Evolutionary conservation across 2,329 filamentous ascomycete genomes (phyloP), one percentile per base, ranked within the genome.

Genomic region (Aspergillus arachidicola): DNA sequence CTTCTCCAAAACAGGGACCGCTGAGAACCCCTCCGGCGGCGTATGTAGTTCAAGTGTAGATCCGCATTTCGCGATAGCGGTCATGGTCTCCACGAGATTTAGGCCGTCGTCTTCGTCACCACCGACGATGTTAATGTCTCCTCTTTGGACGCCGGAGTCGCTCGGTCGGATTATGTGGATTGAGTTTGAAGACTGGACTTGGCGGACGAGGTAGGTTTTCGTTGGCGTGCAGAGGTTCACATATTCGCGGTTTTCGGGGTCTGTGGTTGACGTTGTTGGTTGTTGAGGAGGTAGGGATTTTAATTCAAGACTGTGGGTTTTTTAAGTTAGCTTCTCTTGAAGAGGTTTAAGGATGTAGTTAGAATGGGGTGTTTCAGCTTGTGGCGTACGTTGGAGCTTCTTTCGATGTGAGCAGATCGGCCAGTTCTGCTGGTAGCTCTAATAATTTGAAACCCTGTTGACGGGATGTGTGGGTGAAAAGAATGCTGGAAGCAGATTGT

Each of bases 121-220:
- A 28, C 57, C 69, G 21, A 75, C 67, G 55, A 72, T 66, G 45
- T 71, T 73, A 69, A 75, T 71, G 53, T 75, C 73, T 9, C 66
- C 71, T 12, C 66, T 63, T 10, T 66, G 68, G 30, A 69, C 73
- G 3, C 67, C 67, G 66, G 73, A 72, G 26, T 75, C 70, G 61
- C 80, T 80, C 5, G 82, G 81, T 57, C 78, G 78, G 28, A 86
- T 77, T 43, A 89, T 72, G 73, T 86, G 85, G 61, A 89, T 80
- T 41, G 85, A 86, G 68, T 90, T 90, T 30, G 87, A 89, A 19
- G 87, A 89, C 68, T 87, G 86, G 58, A 89, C 87, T 74, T 89
- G 87, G 68, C 86, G 86, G 58, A 89, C 76, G 63, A 84, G 82
- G 77, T 84, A 90, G 12, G 86, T 87, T 67, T 83, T 80, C 59